Conservation (phyloP, 805 yeast genomes). For the Candida silvicultrix region DNA sequence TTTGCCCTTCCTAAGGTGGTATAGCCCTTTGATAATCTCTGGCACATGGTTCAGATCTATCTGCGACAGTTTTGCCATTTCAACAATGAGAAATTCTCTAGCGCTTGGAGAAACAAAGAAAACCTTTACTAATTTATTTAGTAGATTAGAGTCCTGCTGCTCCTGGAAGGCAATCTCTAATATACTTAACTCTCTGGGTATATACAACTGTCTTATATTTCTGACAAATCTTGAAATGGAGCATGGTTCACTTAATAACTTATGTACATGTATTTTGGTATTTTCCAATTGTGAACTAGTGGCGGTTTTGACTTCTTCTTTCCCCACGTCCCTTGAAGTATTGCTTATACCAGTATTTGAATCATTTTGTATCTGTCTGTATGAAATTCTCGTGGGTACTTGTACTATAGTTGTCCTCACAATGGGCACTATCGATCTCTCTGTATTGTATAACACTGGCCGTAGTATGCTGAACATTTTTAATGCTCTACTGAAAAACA, state of each 20-base stretch:
- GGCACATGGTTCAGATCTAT: not conserved
- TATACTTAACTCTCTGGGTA: not conserved
- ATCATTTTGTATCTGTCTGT: too few species aligned
- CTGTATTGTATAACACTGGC: not conserved
- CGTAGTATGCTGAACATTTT: not conserved
- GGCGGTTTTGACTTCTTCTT: too few species aligned
- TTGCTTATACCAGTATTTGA: too few species aligned
- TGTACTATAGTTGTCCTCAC: not conserved
- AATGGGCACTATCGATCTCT: not conserved
- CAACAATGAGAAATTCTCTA: not conserved
- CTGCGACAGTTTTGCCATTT: not conserved
- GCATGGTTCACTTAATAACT: not conserved
- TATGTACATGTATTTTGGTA: too few species aligned
- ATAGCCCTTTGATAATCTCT: not conserved
- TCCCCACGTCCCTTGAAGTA: too few species aligned
- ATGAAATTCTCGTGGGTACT: too few species aligned
- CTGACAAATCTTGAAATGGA: not conserved
- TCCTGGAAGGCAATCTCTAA: not conserved
- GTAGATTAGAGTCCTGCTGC: not conserved
- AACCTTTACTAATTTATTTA: not conserved
- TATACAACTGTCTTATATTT: not conserved
- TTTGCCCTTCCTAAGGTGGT: not conserved
- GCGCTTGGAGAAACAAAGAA: not conserved
- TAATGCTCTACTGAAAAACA: not conserved
- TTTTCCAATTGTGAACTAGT: too few species aligned